Percentiles rank a stretch among this genome's conserved stretches.
Evolutionary conservation across 2,329 filamentous ascomycete species (phyloP).

Genomic region (Neonectria faginata): DNA sequence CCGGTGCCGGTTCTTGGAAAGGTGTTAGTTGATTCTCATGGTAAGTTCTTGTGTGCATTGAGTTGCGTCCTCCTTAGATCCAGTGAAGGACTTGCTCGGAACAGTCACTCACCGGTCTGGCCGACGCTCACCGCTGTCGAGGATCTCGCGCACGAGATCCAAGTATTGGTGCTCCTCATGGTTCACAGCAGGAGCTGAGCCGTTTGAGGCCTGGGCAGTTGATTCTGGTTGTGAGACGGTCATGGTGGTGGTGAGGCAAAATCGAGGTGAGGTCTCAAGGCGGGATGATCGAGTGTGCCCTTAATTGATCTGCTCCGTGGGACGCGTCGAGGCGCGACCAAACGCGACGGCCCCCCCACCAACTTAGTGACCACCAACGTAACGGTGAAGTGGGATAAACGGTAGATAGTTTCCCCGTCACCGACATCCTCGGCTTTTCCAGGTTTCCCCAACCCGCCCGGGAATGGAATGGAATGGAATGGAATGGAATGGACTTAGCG

Average conservation of each 20-base stretch:
- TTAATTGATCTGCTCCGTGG: constrained; percentile 19
- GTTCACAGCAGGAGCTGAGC: constrained; percentile 32
- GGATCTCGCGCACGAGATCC: constrained; percentile 85
- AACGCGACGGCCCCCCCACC: constrained; percentile 20
- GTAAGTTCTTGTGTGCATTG: background rate
- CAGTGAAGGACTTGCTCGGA: background rate
- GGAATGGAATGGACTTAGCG: too few relatives aligned
- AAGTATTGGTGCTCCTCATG: constrained; percentile 98
- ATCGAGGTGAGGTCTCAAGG: constrained; percentile 2
- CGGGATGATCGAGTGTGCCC: constrained; percentile 3
- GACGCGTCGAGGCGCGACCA: constrained; percentile 22
- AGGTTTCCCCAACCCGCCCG: constrained; percentile 1
- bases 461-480: too few relatives aligned
- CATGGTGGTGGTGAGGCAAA: constrained; percentile 29
- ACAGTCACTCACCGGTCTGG: constrained; percentile 75
- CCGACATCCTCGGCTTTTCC: background rate
- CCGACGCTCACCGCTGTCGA: constrained; percentile 85
- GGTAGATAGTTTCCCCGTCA: constrained; percentile 20
- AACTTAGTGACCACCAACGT: background rate
- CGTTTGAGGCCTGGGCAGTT: constrained; percentile 28
- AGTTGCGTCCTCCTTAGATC: background rate
- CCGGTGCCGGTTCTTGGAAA: constrained; percentile 84
- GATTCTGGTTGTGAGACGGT: constrained; percentile 31
- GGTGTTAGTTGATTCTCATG: background rate
- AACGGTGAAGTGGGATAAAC: background rate